Evolutionary conservation across 495 filamentous ascomycete genomes (phyloP), one percentile per base, ranked within the genome.

Genomic region (Penicillium atrosanguineum): DNA sequence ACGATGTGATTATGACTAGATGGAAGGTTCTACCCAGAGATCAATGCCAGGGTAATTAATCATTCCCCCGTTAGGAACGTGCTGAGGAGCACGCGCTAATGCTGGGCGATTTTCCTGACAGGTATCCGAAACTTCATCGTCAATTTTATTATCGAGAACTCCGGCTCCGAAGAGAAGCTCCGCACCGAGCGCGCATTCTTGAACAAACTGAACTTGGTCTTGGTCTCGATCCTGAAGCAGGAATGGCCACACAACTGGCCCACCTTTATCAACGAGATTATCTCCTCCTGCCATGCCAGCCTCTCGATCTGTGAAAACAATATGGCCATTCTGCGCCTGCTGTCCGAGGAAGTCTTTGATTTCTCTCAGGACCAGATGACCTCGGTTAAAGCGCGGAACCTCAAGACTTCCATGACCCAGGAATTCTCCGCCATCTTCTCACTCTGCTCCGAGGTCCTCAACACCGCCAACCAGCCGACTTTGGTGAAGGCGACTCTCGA

Each of bases 221-320:
- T 99, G 48, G 90, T 99, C 57, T 95, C 90, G 34, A 94, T 99
- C 50, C 74, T 99, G 62, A 99, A 99, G 78, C 94, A 99, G 72
- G 94, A 99, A 71, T 99, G 94, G 94, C 94, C 94, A n/a, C 93
- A 97, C 69, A 94, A 97, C 76, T 99, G 94, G 94, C 94, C 95
- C 8, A 96, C 90, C 7, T 99, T 99, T 71, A 97, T 97, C 82
- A 97, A 96, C 72, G 94, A 99, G 79, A 97, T 99, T 67, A 91
- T 97, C 60, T 87, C 89, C 11, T 95, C 93, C 25, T 97, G 92
- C 67, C 91, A 92, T 62, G 90, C 88, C 50, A 96, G 89, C 70
- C 80, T 97, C 28, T 91, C 94, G 3, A 93, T 97, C 62, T 99
- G 94, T 77, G 94, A 99, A 75, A 99, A 99, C 76, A 99, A 99